Percentiles rank a stretch among this genome's conserved stretches.
Evolutionary conservation across 129 eudicot species (phyloP).

Genomic region (Apium graveolens): DNA sequence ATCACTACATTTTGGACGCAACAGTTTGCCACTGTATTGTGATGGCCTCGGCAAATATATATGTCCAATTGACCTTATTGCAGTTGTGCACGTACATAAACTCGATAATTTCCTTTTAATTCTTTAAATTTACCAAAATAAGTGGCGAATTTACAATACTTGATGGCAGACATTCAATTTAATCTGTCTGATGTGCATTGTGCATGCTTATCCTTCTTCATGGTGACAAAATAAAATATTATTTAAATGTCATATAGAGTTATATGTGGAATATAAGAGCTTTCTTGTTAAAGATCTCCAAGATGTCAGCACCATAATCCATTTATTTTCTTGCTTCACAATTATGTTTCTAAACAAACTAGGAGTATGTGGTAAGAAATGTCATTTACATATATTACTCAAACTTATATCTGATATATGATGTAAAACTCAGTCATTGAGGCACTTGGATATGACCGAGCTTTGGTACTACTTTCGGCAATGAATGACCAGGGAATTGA

Average conservation of each 20-base stretch:
- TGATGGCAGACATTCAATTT: constrained; percentile 1
- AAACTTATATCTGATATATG: not conserved
- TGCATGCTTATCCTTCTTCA: constrained; percentile 2
- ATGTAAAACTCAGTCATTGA: constrained; percentile 47
- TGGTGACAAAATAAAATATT: not conserved
- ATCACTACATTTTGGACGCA: not conserved
- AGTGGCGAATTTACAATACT: not conserved
- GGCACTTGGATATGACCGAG: constrained; percentile 58
- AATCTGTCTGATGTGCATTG: constrained; percentile 4
- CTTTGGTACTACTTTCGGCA: constrained; percentile 61
- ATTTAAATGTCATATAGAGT: not conserved
- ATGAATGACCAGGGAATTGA: constrained; percentile 82
- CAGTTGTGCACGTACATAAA: not conserved
- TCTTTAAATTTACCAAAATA: not conserved
- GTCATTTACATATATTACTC: not conserved
- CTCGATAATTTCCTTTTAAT: not conserved
- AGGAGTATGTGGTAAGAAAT: not conserved
- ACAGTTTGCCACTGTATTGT: not conserved
- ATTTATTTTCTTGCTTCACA: not conserved
- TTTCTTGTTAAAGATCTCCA: not conserved
- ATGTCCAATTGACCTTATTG: constrained; percentile 3
- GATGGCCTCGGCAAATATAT: not conserved
- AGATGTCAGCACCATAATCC: not conserved
- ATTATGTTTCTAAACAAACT: not conserved
- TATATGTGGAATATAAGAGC: not conserved